Conservation (phyloP, 371 early-diverging fungal genomes). For the Mucor velutinosus region DNA sequence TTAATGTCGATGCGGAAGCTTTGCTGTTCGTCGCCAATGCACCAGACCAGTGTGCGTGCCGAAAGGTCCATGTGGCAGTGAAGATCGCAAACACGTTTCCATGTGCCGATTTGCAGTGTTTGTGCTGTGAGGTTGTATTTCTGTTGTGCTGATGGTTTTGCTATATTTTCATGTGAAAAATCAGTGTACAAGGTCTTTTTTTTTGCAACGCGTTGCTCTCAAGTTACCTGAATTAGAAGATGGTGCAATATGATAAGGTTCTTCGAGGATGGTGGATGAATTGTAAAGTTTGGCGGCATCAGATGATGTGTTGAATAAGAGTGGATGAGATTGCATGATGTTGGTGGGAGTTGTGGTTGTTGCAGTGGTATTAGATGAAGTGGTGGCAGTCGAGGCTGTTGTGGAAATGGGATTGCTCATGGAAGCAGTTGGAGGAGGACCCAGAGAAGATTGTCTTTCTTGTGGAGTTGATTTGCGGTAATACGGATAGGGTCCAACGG, state of each 20-base stretch:
- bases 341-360: not conserved
- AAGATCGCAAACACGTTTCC: conserved; percentile 71
- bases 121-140: conserved; percentile 36
- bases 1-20: conserved; percentile 70
- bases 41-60: conserved; percentile 59
- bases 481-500: conserved; percentile 41
- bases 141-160: not conserved
- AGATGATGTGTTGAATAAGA: not conserved
- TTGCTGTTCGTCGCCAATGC: conserved; percentile 56
- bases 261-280: conserved; percentile 16
- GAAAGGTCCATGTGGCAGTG: conserved; percentile 55
- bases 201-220: not conserved
- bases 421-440: conserved; percentile 16
- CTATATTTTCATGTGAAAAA: not conserved
- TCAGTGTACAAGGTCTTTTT: not conserved
- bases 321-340: not conserved
- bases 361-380: not conserved
- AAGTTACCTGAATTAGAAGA: conserved; percentile 8
- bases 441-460: conserved; percentile 27
- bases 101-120: conserved; percentile 69
- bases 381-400: too few relatives aligned
- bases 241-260: conserved; percentile 8
- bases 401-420: not conserved
- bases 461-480: conserved; percentile 20
- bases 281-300: conserved; percentile 8